Base-by-base conservation (phyloP, 176 grass and related monocot species). In the Musa itinerans region DNA sequence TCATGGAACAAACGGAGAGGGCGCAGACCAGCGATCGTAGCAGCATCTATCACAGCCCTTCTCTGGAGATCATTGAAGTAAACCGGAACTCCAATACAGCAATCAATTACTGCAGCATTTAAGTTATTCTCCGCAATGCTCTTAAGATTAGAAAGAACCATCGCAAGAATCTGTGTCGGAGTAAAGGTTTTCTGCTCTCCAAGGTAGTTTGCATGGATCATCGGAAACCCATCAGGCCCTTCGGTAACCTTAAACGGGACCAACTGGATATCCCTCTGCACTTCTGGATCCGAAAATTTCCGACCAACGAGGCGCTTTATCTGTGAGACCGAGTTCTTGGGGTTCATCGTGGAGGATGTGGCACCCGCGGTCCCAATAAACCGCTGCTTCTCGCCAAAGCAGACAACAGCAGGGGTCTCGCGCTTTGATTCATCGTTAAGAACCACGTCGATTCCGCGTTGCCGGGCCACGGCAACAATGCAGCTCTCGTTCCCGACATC, bases 381-480 rank as follows among this genome's bases (percentile, higher is more conserved):
- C 1, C 93, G 88, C 75, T 98, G 94, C 86, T 98, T 98, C 65
- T 93, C 94, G 0, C 79, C 86, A 51, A 98, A 98, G 88, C 90
- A 93, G 54, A 97, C 86, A 66, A 98, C 70, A 22, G 86, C 87
- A 0, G 94, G 94, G 50, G 90, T 98, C 84, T 93, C 94, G 17
- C 94, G 86, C 69, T 93, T 98, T 50, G 90, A 98, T 76, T 93
- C 94, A 72, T 98, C 90, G 22, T 98, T 98, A 77, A 98, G 88
- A 2, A 93, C 88, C 53, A 98, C 90, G 26, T 98, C 94, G 23
- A 98, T 92, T 17, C 90, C 94, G 1, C 94, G 86, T 72, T 93
- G 94, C 83, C 94, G 84, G 9, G 94, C 90, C 2, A 98, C 90
- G 0, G 86, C 94, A 9, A 98, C 88, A 63, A 88, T 93, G 88